Conservation (phyloP, 225 moss, liverwort and hornwort genomes). For the Sphagnum contortum region DNA sequence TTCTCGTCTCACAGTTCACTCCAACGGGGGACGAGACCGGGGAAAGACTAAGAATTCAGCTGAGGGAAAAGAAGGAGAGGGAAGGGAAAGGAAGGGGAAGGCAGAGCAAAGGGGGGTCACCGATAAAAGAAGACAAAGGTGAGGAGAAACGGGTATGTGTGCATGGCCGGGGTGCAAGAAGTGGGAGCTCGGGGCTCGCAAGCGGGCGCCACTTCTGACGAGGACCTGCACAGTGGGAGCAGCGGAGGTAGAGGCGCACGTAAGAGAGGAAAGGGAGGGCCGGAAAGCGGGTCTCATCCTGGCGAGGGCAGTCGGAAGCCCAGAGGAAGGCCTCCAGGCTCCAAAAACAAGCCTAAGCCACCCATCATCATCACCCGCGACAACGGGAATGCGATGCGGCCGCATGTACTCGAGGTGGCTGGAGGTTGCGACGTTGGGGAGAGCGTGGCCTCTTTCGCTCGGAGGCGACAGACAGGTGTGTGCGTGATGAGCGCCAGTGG, state of each 20-base stretch:
- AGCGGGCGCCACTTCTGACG: slow-evolving; percentile 43
- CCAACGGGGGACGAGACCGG: no score
- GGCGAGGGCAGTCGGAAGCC: slow-evolving; percentile 49
- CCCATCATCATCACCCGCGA: slow-evolving; percentile 48
- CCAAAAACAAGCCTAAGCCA: slow-evolving; percentile 54
- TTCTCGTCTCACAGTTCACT: no score
- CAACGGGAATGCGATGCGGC: slow-evolving; percentile 41
- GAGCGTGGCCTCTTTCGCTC: slow-evolving; percentile 38
- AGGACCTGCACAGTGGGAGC: slow-evolving; percentile 39
- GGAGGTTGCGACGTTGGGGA: slow-evolving; percentile 49
- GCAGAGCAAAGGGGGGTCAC: not conserved
- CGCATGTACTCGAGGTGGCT: slow-evolving; percentile 43
- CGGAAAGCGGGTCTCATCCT: slow-evolving; percentile 23
- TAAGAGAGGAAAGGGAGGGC: slow-evolving; percentile 25
- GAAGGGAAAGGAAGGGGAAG: no score
- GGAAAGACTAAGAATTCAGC: no score
- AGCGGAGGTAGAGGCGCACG: slow-evolving; percentile 30
- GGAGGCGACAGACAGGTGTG: slow-evolving; percentile 39
- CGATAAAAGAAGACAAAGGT: not conserved
- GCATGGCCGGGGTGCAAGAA: slow-evolving; percentile 51
- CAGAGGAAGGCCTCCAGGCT: slow-evolving; percentile 57
- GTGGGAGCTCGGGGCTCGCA: slow-evolving; percentile 21
- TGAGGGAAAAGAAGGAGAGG: no score
- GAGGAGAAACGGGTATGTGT: slow-evolving; percentile 31
- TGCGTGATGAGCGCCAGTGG: slow-evolving; percentile 47